Conservation (phyloP, 805 yeast species). For the Saturnispora dispora region DNA sequence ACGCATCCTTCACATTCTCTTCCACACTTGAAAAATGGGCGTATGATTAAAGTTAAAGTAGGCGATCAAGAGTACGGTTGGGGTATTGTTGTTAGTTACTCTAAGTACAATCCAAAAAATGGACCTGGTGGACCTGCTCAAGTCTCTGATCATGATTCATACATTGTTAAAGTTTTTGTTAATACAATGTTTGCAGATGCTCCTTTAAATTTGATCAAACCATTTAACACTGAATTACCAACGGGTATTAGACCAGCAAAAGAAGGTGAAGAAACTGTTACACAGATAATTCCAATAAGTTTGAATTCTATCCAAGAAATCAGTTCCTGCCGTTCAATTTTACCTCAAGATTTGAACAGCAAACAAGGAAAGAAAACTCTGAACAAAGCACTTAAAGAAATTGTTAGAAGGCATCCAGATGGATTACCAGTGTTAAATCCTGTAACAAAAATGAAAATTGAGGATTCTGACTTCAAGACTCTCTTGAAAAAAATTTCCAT, state of each 20-base stretch:
- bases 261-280: conserved; percentile 59
- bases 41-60: conserved; percentile 64
- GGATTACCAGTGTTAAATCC: conserved; percentile 93
- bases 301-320: conserved; percentile 64
- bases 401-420: conserved; percentile 74
- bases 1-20: conserved; percentile 86
- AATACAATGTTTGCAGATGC: conserved; percentile 71
- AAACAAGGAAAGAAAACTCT: conserved; percentile 47
- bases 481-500: conserved; percentile 74
- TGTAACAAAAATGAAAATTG: conserved; percentile 80
- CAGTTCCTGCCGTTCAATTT: conserved; percentile 69
- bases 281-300: conserved; percentile 79
- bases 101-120: conserved; percentile 42
- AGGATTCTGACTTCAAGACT: conserved; percentile 56
- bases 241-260: conserved; percentile 83
- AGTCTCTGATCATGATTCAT: conserved; percentile 80
- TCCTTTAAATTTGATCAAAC: conserved; percentile 73
- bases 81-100: conserved; percentile 79
- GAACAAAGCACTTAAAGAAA: conserved; percentile 70
- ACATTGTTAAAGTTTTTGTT: conserved; percentile 77
- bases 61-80: conserved; percentile 77
- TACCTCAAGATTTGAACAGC: conserved; percentile 69
- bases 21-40: conserved; percentile 81
- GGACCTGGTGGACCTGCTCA: conserved; percentile 40
- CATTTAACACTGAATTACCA: conserved; percentile 68